Evolutionary conservation across 2,329 filamentous ascomycete species (phyloP).

Genomic region (Curvularia spicifera): DNA sequence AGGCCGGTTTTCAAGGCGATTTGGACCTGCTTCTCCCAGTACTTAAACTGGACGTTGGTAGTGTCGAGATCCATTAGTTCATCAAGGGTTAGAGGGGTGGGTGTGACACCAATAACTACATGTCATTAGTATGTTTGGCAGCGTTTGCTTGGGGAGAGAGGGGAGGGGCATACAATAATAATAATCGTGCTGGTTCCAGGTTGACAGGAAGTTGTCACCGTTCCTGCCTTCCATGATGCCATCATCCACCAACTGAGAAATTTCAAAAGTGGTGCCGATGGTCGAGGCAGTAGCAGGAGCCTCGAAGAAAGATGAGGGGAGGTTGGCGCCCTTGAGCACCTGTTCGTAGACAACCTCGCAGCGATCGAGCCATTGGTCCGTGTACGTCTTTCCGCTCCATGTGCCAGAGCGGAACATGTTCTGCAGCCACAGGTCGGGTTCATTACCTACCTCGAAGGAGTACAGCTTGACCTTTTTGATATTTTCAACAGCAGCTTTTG

Average conservation of each 20-base stretch:
- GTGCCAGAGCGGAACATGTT: conserved; percentile 55
- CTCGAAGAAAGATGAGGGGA: conserved; percentile 57
- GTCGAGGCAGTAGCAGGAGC: conserved; percentile 58
- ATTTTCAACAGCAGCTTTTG: conserved; percentile 47
- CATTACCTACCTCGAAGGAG: conserved; percentile 55
- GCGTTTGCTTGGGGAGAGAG: not conserved
- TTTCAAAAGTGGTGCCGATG: conserved; percentile 59
- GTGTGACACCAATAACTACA: conserved; percentile 55
- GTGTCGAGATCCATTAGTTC: conserved; percentile 55
- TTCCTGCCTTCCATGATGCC: conserved; percentile 50
- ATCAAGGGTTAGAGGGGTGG: conserved; percentile 53
- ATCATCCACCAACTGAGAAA: conserved; percentile 50
- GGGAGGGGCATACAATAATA: conserved; percentile 52
- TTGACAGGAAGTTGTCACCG: conserved; percentile 49
- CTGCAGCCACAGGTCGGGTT: conserved; percentile 52
- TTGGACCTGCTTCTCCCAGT: conserved; percentile 55
- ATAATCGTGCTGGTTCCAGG: conserved; percentile 63
- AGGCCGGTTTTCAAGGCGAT: conserved; percentile 52
- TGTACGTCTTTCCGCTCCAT: conserved; percentile 56
- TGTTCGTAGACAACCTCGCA: conserved; percentile 54
- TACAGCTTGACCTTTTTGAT: conserved; percentile 50
- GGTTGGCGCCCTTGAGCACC: conserved; percentile 53
- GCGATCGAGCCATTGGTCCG: conserved; percentile 55
- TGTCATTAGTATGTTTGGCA: conserved; percentile 22
- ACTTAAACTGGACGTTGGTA: conserved; percentile 57